Conservation (phyloP, 2,329 filamentous ascomycete genomes). For the Tolypocladium album region DNA sequence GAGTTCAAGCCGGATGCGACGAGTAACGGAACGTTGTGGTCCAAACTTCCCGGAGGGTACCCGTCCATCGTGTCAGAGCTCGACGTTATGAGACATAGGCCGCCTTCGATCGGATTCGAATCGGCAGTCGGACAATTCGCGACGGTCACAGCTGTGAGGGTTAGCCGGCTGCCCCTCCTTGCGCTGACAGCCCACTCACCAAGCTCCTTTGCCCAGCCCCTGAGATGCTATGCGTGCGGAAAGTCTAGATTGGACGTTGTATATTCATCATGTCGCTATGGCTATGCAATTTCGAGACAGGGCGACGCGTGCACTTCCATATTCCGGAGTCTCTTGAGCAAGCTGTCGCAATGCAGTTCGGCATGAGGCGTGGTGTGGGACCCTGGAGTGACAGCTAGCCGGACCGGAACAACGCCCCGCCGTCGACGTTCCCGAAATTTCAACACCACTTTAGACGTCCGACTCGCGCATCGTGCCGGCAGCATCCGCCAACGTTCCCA, state of each 20-base stretch:
- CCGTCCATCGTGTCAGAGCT: constrained; percentile 53
- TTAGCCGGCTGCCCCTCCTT: background rate
- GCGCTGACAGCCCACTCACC: background rate
- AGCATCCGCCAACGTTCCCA: background rate
- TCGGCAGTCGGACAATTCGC: background rate
- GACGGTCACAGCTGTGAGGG: background rate
- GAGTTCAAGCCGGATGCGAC: constrained; percentile 64
- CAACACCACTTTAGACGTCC: background rate
- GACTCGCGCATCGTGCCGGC: background rate
- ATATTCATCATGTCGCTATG: background rate
- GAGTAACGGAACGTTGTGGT: constrained; percentile 78
- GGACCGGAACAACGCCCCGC: constrained; percentile 19
- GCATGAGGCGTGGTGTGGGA: background rate
- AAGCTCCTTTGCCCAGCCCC: background rate
- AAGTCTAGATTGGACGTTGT: background rate
- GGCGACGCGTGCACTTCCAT: background rate
- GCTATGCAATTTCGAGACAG: background rate
- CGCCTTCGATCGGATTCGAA: background rate
- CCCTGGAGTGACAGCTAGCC: background rate
- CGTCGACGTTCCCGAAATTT: constrained; percentile 10
- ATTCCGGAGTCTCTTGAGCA: background rate
- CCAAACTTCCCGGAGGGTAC: constrained; percentile 68
- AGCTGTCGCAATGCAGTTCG: background rate
- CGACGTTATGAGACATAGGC: constrained; percentile 11
- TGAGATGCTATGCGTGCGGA: background rate